Conservation (phyloP, 331 rosid species). For the Acacia pycnantha region DNA sequence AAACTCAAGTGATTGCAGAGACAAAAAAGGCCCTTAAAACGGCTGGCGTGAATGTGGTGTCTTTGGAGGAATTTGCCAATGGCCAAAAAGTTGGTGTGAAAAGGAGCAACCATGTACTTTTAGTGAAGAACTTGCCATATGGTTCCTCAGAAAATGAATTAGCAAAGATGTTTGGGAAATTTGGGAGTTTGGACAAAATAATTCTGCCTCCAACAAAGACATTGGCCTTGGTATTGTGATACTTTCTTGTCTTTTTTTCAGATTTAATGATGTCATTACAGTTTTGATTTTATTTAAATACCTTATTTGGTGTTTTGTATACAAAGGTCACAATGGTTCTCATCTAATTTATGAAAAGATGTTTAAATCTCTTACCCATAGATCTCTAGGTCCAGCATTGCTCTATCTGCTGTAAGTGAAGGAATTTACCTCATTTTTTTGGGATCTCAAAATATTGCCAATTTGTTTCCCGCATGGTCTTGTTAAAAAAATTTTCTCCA, state of each 20-base stretch:
- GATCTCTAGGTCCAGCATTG: background rate
- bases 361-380: background rate
- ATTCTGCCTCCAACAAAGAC: slow-evolving; percentile 84
- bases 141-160: slow-evolving; percentile 84
- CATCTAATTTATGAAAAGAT: background rate
- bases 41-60: slow-evolving; percentile 82
- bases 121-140: slow-evolving; percentile 92
- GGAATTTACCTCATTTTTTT: background rate
- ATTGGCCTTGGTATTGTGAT: slow-evolving; percentile 75
- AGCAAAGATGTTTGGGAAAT: slow-evolving; percentile 72
- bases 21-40: slow-evolving; percentile 76
- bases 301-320: background rate
- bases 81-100: slow-evolving; percentile 64
- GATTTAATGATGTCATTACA: slow-evolving; percentile 17
- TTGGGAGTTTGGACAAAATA: slow-evolving; percentile 85
- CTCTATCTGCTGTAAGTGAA: background rate
- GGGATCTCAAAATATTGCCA: background rate
- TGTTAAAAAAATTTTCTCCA: background rate
- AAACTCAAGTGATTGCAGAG: slow-evolving; percentile 85
- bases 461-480: background rate
- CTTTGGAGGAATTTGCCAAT: slow-evolving; percentile 66
- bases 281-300: slow-evolving; percentile 11
- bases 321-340: background rate
- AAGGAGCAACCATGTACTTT: slow-evolving; percentile 86
- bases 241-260: background rate